phyloP scores from a whole-genome alignment of 1,139 yeast species.

The Debaryomyces udenii region DNA sequence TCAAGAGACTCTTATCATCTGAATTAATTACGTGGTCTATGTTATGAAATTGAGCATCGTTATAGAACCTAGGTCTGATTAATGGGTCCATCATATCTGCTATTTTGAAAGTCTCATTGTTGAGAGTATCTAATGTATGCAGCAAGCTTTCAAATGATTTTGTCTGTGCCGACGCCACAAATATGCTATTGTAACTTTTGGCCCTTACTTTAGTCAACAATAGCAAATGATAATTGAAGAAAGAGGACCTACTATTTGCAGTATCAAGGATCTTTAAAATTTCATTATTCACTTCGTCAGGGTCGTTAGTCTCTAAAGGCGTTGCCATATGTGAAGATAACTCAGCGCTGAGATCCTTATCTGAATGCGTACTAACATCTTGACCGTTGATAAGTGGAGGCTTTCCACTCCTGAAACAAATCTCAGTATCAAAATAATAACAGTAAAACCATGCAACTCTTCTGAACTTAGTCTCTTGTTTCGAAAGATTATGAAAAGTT shows the following conservation, averaged over 20 bases:
- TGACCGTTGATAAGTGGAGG: slow-evolving; percentile 57
- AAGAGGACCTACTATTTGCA: background rate
- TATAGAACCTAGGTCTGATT: slow-evolving; percentile 28
- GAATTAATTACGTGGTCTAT: slow-evolving; percentile 4
- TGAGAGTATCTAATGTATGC: slow-evolving; percentile 22
- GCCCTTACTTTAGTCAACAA: slow-evolving; percentile 31
- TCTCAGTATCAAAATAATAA: slow-evolving; percentile 55
- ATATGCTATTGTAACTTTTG: slow-evolving; percentile 31
- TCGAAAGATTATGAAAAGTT: slow-evolving; percentile 39
- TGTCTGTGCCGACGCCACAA: slow-evolving; percentile 29
- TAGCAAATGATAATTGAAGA: slow-evolving; percentile 19
- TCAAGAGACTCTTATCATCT: slow-evolving; percentile 22
- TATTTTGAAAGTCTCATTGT: slow-evolving; percentile 24
- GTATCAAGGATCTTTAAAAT: background rate
- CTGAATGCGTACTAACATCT: slow-evolving; percentile 46
- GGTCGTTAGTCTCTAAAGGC: background rate
- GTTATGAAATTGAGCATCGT: slow-evolving; percentile 27
- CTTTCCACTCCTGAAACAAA: slow-evolving; percentile 59
- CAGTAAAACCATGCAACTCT: slow-evolving; percentile 59
- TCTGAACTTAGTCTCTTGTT: slow-evolving; percentile 40
- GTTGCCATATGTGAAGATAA: background rate
- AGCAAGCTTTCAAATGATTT: slow-evolving; percentile 22
- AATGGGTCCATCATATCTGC: slow-evolving; percentile 18
- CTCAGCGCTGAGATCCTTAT: slow-evolving; percentile 9
- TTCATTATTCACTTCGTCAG: slow-evolving; percentile 1